Evolutionary conservation across 306 rosid species (phyloP).

Genomic region (Glycine soja): DNA sequence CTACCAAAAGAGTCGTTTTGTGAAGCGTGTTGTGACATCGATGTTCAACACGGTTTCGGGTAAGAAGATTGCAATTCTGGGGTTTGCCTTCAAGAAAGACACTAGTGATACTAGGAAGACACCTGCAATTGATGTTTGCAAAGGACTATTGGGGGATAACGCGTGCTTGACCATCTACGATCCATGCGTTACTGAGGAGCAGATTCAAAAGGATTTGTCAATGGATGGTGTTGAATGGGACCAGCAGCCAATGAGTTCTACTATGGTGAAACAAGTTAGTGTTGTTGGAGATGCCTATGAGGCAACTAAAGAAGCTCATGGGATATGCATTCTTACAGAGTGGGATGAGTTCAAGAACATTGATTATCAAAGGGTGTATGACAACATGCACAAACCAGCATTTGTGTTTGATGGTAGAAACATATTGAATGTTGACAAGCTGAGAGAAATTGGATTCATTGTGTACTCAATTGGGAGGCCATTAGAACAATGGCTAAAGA

Average conservation of each 20-base stretch:
- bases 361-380: conserved; percentile 70
- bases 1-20: conserved; percentile 82
- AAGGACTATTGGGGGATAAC: conserved; percentile 73
- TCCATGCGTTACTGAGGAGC: conserved; percentile 67
- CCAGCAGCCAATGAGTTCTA: conserved; percentile 44
- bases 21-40: conserved; percentile 71
- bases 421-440: conserved; percentile 63
- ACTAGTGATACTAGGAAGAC: conserved; percentile 87
- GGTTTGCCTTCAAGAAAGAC: conserved; percentile 87
- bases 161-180: conserved; percentile 77
- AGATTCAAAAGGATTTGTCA: conserved; percentile 70
- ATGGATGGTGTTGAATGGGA: conserved; percentile 66
- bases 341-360: conserved; percentile 85
- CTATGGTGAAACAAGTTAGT: conserved; percentile 55
- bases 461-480: conserved; percentile 86
- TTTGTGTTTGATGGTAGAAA: conserved; percentile 86
- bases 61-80: conserved; percentile 77
- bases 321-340: conserved; percentile 83
- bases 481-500: conserved; percentile 67
- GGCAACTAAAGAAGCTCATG: conserved; percentile 81
- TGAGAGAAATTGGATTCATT: conserved; percentile 77
- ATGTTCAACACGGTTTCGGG: conserved; percentile 89
- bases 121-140: conserved; percentile 88
- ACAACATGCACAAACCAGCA: conserved; percentile 81
- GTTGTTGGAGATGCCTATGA: conserved; percentile 67